These are phyloP conservation scores for Sorghum bicolor DNA, from an alignment of 176 grass and related monocot species.

Conservation along the genomic window DNA sequence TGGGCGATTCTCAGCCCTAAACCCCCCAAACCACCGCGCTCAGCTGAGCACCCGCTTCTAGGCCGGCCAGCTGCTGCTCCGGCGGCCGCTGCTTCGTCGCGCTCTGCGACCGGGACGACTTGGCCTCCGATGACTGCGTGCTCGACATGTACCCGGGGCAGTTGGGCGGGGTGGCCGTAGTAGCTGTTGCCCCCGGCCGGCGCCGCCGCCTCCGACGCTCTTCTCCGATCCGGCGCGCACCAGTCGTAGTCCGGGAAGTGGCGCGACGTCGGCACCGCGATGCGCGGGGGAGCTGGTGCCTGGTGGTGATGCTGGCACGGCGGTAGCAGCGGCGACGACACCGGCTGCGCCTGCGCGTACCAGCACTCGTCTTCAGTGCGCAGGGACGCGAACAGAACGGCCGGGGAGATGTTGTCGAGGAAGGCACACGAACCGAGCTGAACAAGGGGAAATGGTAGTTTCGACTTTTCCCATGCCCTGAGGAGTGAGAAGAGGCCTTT, in stretches of 20 bases:
- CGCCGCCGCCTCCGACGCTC: slow-evolving; percentile 39
- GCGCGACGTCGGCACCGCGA: slow-evolving; percentile 50
- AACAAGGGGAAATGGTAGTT: no score
- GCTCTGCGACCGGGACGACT: slow-evolving; percentile 80
- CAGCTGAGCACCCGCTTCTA: slow-evolving; percentile 72
- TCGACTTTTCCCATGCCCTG: no score
- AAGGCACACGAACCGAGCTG: no score
- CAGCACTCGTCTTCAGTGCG: slow-evolving; percentile 34
- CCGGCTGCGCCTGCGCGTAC: slow-evolving; percentile 37
- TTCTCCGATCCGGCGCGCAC: slow-evolving; percentile 54
- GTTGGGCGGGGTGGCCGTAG: neutral
- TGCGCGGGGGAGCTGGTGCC: slow-evolving; percentile 31
- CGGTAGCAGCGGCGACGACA: slow-evolving; percentile 50
- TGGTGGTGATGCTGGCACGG: no score
- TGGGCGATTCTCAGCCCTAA: no score
- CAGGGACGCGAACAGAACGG: no score
- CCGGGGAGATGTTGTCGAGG: no score
- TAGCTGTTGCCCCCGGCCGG: neutral
- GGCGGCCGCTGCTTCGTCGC: slow-evolving; percentile 90
- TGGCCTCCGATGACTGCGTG: slow-evolving; percentile 89
- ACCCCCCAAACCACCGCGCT: slow-evolving; percentile 86
- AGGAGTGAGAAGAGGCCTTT: no score
- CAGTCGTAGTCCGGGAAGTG: slow-evolving; percentile 56
- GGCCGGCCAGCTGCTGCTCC: neutral
- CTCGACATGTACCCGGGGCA: slow-evolving; percentile 82